Base-by-base conservation (phyloP, 495 filamentous ascomycete species). In the Podospora pseudocomata region DNA sequence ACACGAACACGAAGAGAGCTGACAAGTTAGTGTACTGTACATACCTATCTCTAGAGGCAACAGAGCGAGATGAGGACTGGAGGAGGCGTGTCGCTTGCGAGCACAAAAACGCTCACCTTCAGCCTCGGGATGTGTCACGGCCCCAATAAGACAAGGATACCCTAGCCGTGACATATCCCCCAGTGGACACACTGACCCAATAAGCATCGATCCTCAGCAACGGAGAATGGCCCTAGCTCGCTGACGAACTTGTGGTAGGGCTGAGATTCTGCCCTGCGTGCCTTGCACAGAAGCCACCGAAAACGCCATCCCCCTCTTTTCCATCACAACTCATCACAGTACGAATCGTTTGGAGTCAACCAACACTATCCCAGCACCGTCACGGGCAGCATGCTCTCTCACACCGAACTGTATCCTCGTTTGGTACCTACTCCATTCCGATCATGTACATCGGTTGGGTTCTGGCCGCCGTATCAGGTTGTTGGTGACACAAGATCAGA, bases 261-360 rank as follows among this genome's bases (percentile, higher is more conserved):
- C 59, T 61, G 59, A 61, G 23, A 61, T 61, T 61, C 59, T 61
- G 59, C 59, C 59, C 59, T 61, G 59, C 59, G 59, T 32, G 27
- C 27, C 1, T 26, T 61, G 59, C 7, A 26, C 23, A 30, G 30
- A 61, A 61, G 59, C 59, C 59, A 61, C 23, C 7, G 26, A 59
- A 59, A 58, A 23, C n/a, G 23, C 58, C 20, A 60, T 26, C 20
- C 20, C n/a, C 20, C 7, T 20, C n/a, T 11, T 58, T 60, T 23
- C 23, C 58, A 19, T 27, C 11, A 23, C 34, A 11, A 39, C 6
- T 11, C 34, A 11, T 49, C 39, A 49, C 39, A 49, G 39, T 49
- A 49, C 15, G 39, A 13, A 49, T 49, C 9, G 39, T 11, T 6
- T 49, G 5, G 39, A 49, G 15, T 7, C 5, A 49, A 18, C 30